phyloP scores from a whole-genome alignment of 805 yeast species.

The Candida tibetensis region DNA sequence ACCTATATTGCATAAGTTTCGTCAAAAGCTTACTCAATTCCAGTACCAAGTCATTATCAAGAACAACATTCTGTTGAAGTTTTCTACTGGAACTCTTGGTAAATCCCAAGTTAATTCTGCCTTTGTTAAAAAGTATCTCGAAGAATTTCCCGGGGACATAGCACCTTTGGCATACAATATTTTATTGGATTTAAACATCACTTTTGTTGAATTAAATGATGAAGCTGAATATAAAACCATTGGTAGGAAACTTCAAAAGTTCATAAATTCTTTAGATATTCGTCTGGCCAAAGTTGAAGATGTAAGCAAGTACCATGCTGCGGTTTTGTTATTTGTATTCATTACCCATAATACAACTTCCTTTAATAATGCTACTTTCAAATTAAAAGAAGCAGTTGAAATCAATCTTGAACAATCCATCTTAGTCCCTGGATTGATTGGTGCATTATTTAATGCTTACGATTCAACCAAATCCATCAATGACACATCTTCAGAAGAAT shows the following conservation, averaged over 20 bases:
- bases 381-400: slow-evolving; percentile 1
- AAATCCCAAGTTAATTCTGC: slow-evolving; percentile 19
- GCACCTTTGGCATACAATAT: slow-evolving; percentile 28
- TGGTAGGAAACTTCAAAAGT: slow-evolving; percentile 18
- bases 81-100: slow-evolving; percentile 36
- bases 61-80: slow-evolving; percentile 45
- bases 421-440: slow-evolving; percentile 12
- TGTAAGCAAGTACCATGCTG: slow-evolving; percentile 19
- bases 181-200: slow-evolving; percentile 27
- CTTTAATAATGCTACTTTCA: not conserved
- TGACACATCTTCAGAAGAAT: not conserved
- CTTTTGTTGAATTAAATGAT: slow-evolving; percentile 23
- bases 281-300: not conserved
- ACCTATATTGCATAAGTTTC: slow-evolving; percentile 19
- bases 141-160: slow-evolving; percentile 30
- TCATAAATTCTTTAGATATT: slow-evolving; percentile 1
- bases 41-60: slow-evolving; percentile 42
- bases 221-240: slow-evolving; percentile 13
- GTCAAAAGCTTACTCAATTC: slow-evolving; percentile 24
- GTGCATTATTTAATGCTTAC: slow-evolving; percentile 6
- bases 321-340: slow-evolving; percentile 29
- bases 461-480: too few relatives aligned
- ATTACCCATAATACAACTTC: slow-evolving; percentile 16
- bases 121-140: slow-evolving; percentile 17
- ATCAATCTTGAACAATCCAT: slow-evolving; percentile 1